Base-by-base conservation (phyloP, 1,284 basidiomycete genomes). In the Stereum hirsutum region DNA sequence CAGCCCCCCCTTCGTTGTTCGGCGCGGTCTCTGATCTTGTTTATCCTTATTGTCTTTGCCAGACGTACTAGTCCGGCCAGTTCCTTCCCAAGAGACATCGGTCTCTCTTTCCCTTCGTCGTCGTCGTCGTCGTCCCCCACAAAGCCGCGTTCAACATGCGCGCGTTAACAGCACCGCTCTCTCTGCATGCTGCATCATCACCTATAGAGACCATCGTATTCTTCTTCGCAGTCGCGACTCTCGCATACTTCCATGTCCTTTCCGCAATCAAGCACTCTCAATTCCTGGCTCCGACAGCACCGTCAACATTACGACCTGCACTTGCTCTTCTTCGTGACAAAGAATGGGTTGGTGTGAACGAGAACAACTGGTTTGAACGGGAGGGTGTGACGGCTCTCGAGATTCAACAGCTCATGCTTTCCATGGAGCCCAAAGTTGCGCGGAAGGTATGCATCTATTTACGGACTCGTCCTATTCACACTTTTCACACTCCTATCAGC, bases 161-260 rank as follows among this genome's bases (percentile, higher is more conserved):
- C 44, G 54, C 54, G 14, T 21, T 59, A 23, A 46, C 54, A 25
- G 53, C 57, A 27, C 52, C 57, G 8, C 32, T 59, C 20, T 52
- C 56, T 19, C 39, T 41, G 12, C 46, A 46, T 31, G 53, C 56
- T 20, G 53, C 55, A 7, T 45, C 47, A 15, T 54, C 52, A 27
- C 57, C 57, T 32, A 59, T 59, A 50, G 79, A 82, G 56, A 68
- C 70, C 51, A 75, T 82, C 59, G 76, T 79, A 25, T 58, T 68
- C 50, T 70, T 72, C 51, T 80, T 81, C 61, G 69, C 78, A 58
- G 56, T 75, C 49, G 72, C 74, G 49, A 81, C 77, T 23, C 64
- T 81, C 46, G 69, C 70, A 48, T 81, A 82, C 60, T 80, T 81
- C 58, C 75, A 81, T 54, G 65, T 81, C 33, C 60, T 81, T 37